These are phyloP conservation scores for Schizophyllum commune DNA, from an alignment of 1,284 basidiomycete species.

Conservation along the genomic window DNA sequence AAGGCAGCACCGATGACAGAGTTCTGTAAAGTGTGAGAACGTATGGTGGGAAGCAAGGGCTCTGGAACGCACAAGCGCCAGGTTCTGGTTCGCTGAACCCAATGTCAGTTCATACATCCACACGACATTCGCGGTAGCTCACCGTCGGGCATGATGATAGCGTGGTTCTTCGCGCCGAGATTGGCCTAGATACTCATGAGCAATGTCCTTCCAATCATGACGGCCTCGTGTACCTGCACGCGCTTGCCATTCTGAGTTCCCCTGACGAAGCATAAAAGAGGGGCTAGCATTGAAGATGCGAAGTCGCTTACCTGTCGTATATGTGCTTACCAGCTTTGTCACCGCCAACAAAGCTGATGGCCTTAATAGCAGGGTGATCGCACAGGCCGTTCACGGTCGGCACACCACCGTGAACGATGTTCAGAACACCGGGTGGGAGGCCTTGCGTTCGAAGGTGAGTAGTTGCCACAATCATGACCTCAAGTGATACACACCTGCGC, in stretches of 20 bases:
- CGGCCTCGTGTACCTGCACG: slow-evolving; percentile 53
- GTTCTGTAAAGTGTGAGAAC: slow-evolving; percentile 35
- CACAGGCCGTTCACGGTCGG: slow-evolving; percentile 93
- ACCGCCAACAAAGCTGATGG: slow-evolving; percentile 97
- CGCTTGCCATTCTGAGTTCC: slow-evolving; percentile 86
- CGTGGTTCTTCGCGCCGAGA: slow-evolving; percentile 96
- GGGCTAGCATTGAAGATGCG: no score
- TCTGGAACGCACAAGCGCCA: slow-evolving; percentile 45
- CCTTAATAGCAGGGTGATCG: slow-evolving; percentile 86
- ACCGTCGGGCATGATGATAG: slow-evolving; percentile 93
- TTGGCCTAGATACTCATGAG: slow-evolving; percentile 53
- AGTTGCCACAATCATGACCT: background rate
- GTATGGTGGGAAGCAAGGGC: no score
- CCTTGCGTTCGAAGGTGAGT: slow-evolving; percentile 36
- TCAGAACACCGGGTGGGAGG: slow-evolving; percentile 74
- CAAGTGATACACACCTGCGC: slow-evolving; percentile 46
- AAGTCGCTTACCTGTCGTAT: slow-evolving; percentile 68
- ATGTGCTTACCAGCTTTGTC: slow-evolving; percentile 93
- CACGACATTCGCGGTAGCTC: slow-evolving; percentile 9
- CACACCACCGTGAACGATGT: slow-evolving; percentile 85
- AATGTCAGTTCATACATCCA: background rate
- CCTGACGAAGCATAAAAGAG: slow-evolving; percentile 27
- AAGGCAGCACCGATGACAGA: slow-evolving; percentile 94
- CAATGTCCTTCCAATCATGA: background rate
- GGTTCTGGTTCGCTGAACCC: slow-evolving; percentile 81